phyloP scores from a whole-genome alignment of 345 rosid species.

The Eucalyptus sideroxylon region DNA sequence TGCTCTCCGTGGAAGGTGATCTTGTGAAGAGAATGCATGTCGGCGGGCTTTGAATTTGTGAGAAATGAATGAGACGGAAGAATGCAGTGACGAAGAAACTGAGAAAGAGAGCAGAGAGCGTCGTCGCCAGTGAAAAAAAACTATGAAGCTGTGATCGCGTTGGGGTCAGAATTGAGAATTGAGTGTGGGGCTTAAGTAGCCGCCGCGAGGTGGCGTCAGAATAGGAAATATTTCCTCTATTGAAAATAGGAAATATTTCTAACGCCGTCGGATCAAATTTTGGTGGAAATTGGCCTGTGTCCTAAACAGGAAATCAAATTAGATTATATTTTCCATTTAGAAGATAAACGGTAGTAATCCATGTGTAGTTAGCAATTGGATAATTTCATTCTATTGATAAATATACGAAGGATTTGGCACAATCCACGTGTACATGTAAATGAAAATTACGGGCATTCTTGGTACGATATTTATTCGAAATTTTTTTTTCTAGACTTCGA shows the following conservation, averaged over 20 bases:
- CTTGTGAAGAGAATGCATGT: neutral
- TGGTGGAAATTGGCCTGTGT: neutral
- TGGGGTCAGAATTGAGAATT: too few relatives aligned
- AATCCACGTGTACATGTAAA: neutral
- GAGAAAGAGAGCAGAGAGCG: neutral
- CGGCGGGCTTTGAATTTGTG: neutral
- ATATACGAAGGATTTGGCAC: too few relatives aligned
- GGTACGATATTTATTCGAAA: fast-evolving
- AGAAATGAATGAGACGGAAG: neutral
- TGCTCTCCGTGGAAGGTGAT: neutral
- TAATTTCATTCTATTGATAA: neutral
- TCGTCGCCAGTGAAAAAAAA: too few relatives aligned
- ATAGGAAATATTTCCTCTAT: too few relatives aligned
- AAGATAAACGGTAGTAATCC: neutral
- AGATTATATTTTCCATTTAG: neutral
- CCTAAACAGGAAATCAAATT: neutral
- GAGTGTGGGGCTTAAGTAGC: neutral
- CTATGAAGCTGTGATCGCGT: too few relatives aligned
- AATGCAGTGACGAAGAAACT: neutral
- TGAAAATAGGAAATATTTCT: too few relatives aligned
- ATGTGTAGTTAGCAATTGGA: neutral
- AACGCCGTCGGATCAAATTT: neutral
- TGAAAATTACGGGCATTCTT: neutral
- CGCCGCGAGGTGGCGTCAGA: neutral
- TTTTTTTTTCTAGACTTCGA: neutral